Evolutionary conservation across 1,139 yeast species (phyloP).

Genomic region (Nematodospora anomalae): DNA sequence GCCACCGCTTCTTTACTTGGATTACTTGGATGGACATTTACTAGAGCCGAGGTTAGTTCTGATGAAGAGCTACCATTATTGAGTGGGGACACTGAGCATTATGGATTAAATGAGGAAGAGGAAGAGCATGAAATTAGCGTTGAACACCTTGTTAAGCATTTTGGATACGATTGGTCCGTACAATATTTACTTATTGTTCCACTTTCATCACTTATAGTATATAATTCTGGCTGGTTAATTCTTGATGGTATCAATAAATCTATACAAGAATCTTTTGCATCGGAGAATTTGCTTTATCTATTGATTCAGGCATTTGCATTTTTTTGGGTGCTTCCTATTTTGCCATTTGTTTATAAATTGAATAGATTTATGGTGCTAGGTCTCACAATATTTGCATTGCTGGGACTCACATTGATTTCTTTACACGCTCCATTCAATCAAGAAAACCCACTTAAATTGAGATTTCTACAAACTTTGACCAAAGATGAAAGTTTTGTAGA

Average conservation of each 20-base stretch:
- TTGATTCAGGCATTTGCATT: conserved; percentile 35
- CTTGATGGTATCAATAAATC: conserved; percentile 69
- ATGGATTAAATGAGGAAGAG: conserved; percentile 13
- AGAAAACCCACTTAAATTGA: conserved; percentile 63
- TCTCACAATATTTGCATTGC: conserved; percentile 28
- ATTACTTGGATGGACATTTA: conserved; percentile 45
- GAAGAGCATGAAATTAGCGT: conserved; percentile 20
- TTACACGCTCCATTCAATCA: conserved; percentile 54
- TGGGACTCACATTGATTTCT: conserved; percentile 39
- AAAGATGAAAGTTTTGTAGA: conserved; percentile 37
- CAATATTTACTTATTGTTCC: conserved; percentile 74
- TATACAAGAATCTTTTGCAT: conserved; percentile 58
- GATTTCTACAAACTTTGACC: conserved; percentile 62
- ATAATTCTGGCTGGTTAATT: conserved; percentile 51
- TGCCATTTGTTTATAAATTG: conserved; percentile 73
- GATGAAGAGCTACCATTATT: conserved; percentile 35
- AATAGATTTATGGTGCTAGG: conserved; percentile 51
- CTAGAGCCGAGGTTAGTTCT: conserved; percentile 8
- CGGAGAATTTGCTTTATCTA: conserved; percentile 50
- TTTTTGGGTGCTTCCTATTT: conserved; percentile 53
- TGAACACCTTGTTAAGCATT: conserved; percentile 31
- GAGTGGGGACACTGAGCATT: conserved; percentile 17
- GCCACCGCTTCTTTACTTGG: conserved; percentile 59
- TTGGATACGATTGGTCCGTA: conserved; percentile 76
- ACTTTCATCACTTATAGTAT: conserved; percentile 52